Conservation (phyloP, 352 stramenopile genomes). For the Phytophthora ramorum region DNA sequence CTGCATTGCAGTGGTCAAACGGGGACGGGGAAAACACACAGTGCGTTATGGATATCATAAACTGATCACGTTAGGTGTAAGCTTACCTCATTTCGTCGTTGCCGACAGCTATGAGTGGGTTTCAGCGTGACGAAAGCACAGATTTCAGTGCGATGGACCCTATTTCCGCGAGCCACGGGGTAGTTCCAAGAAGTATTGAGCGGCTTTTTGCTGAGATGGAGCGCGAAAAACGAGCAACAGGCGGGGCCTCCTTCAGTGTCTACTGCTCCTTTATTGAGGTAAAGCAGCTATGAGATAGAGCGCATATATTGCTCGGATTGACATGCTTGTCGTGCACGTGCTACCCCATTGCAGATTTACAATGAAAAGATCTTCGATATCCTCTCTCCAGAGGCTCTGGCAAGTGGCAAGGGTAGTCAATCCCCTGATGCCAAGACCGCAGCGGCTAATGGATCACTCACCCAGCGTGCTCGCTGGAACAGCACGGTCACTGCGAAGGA, state of each 20-base stretch:
- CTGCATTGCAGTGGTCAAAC: slow-evolving; percentile 63
- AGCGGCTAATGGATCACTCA: slow-evolving; percentile 17
- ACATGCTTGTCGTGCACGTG: background rate
- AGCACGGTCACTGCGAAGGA: slow-evolving; percentile 53
- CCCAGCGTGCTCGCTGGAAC: slow-evolving; percentile 65
- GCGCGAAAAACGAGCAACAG: slow-evolving; percentile 17
- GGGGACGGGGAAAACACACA: slow-evolving; percentile 74
- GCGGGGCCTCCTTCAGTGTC: slow-evolving; percentile 45
- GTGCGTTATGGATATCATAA: slow-evolving; percentile 25
- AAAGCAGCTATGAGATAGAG: background rate
- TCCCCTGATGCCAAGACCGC: slow-evolving; percentile 20
- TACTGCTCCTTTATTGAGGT: slow-evolving; percentile 82
- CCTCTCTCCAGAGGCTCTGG: slow-evolving; percentile 37
- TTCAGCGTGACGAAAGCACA: slow-evolving; percentile 33
- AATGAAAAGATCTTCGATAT: slow-evolving; percentile 86
- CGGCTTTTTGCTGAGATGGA: slow-evolving; percentile 60
- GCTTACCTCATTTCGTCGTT: slow-evolving; percentile 3
- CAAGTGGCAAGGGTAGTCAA: slow-evolving; percentile 15
- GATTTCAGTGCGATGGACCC: slow-evolving; percentile 11
- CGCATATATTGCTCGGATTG: background rate
- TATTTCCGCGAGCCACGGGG: slow-evolving; percentile 43
- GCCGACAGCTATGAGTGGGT: slow-evolving; percentile 64
- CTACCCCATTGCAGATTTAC: slow-evolving; percentile 55
- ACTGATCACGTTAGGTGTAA: background rate
- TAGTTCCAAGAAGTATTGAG: slow-evolving; percentile 68